These are phyloP conservation scores for Meira nashicola DNA, from an alignment of 1,284 basidiomycete species.

Conservation along the genomic window DNA sequence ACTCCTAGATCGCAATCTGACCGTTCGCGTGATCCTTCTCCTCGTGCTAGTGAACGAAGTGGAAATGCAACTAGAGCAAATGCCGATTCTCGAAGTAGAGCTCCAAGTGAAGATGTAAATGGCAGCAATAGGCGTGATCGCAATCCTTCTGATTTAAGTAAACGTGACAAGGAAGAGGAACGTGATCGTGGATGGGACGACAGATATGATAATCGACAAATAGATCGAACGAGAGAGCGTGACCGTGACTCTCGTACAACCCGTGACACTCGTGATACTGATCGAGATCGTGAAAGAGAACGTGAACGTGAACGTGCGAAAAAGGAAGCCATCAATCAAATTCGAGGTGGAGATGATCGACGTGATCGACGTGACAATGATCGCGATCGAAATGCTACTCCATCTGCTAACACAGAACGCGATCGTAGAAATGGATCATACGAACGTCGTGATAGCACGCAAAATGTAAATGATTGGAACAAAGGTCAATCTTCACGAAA, in stretches of 20 bases:
- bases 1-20: neutral
- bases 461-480: neutral
- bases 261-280: constrained; percentile 13
- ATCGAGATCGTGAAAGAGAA: constrained; percentile 9
- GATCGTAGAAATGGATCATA: neutral
- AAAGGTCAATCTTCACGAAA: neutral
- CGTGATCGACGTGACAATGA: neutral
- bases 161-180: constrained; percentile 11
- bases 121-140: constrained; percentile 3
- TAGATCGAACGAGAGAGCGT: constrained; percentile 4
- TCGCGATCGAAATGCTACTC: neutral
- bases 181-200: neutral
- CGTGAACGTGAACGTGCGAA: constrained; percentile 1
- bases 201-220: constrained; percentile 3
- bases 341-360: neutral
- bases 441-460: neutral
- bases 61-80: neutral
- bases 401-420: neutral
- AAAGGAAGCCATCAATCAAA: neutral
- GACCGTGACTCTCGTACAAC: constrained; percentile 18
- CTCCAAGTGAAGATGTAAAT: neutral
- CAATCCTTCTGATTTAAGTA: constrained; percentile 1
- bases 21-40: constrained; percentile 3
- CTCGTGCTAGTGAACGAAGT: neutral
- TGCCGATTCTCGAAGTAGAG: neutral